phyloP scores from a whole-genome alignment of 2,329 filamentous ascomycete genomes.

The Alternaria burnsii region DNA sequence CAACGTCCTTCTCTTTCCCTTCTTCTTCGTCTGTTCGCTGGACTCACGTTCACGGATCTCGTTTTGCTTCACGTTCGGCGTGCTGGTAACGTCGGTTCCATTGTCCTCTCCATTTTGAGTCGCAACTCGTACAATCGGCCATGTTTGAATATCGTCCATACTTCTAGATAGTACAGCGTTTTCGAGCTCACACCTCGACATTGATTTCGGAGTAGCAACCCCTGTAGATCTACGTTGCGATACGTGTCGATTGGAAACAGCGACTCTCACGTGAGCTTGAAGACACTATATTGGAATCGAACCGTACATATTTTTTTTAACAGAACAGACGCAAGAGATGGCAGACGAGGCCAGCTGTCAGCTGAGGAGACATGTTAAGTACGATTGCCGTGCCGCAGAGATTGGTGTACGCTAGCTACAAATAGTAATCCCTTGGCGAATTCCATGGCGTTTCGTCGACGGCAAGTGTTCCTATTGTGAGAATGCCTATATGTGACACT shows the following conservation, averaged over 20 bases:
- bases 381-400: background rate
- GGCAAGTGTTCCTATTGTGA: background rate
- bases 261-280: background rate
- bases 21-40: background rate
- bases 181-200: background rate
- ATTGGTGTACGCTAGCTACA: background rate
- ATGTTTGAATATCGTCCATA: too few species aligned
- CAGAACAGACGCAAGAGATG: background rate
- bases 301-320: background rate
- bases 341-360: background rate
- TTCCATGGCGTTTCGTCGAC: background rate
- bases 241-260: background rate
- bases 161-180: background rate
- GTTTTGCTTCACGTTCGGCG: background rate
- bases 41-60: background rate
- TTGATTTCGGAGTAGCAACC: background rate
- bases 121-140: background rate
- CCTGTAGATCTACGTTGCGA: background rate
- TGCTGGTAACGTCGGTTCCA: background rate
- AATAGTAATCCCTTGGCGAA: background rate
- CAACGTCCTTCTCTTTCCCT: background rate
- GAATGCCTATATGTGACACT: background rate
- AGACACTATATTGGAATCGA: background rate
- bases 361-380: background rate
- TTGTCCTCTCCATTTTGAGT: too few species aligned